phyloP scores from a whole-genome alignment of 768 basidiomycete genomes.

The Leccinum truebloodii region DNA sequence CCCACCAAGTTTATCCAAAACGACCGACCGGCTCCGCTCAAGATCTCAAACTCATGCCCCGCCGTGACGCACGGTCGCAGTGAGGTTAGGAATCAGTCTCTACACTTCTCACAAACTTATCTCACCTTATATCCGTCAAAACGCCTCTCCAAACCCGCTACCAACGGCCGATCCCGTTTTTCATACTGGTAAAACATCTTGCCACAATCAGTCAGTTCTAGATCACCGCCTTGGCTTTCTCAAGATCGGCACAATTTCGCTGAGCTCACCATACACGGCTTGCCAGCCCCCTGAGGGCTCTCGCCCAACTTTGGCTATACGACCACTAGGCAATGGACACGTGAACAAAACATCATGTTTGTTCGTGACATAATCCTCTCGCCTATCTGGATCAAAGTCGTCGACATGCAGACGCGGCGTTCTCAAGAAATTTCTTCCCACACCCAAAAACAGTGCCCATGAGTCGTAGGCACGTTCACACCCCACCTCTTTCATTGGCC shows the following conservation, averaged over 20 bases:
- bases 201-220: slow-evolving; percentile 6
- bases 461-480: slow-evolving; percentile 32
- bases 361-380: slow-evolving; percentile 28
- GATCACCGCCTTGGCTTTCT: slow-evolving; percentile 9
- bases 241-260: slow-evolving; percentile 12
- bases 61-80: slow-evolving; percentile 15
- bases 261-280: slow-evolving; percentile 7
- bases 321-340: not conserved
- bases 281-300: not conserved
- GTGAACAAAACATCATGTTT: slow-evolving; percentile 4
- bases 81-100: slow-evolving; percentile 10
- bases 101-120: slow-evolving; percentile 4
- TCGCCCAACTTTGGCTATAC: not conserved
- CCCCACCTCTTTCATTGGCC: slow-evolving; percentile 27
- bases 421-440: slow-evolving; percentile 27
- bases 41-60: slow-evolving; percentile 12
- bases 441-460: slow-evolving; percentile 19
- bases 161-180: slow-evolving; percentile 18
- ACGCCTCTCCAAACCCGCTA: slow-evolving; percentile 20
- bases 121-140: slow-evolving; percentile 23
- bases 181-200: slow-evolving; percentile 6
- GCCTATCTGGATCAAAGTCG: slow-evolving; percentile 20
- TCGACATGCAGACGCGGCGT: slow-evolving; percentile 31
- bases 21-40: not conserved
- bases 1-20: not conserved